These are phyloP conservation scores for Bipolaris sorokiniana DNA, from an alignment of 2,329 filamentous ascomycete species.

Conservation along the genomic window DNA sequence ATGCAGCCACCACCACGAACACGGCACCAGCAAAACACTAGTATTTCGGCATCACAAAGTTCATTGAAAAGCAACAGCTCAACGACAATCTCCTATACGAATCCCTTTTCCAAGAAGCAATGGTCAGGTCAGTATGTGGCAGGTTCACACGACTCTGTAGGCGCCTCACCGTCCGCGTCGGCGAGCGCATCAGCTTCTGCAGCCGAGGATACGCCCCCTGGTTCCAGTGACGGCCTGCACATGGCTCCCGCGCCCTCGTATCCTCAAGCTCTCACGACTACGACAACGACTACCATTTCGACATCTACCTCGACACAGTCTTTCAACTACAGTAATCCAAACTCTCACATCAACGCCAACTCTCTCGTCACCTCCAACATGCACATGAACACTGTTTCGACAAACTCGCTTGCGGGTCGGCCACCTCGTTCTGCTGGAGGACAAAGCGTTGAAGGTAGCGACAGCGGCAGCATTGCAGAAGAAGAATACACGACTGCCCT, in stretches of 20 bases:
- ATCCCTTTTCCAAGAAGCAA: constrained; percentile 33
- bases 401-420: constrained; percentile 27
- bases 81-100: constrained; percentile 28
- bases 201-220: constrained; percentile 46
- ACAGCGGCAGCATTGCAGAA: constrained; percentile 44
- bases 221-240: constrained; percentile 45
- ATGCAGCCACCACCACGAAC: constrained; percentile 41
- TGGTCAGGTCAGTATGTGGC: constrained; percentile 32
- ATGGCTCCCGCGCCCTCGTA: constrained; percentile 43
- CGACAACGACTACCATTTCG: constrained; percentile 27
- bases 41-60: constrained; percentile 43
- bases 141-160: constrained; percentile 34
- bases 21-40: constrained; percentile 41
- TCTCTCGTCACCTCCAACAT: background rate
- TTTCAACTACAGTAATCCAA: constrained; percentile 32
- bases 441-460: constrained; percentile 42
- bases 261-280: constrained; percentile 36
- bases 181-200: constrained; percentile 42
- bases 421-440: constrained; percentile 37
- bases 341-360: constrained; percentile 37
- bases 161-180: constrained; percentile 37
- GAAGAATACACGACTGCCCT: constrained; percentile 49
- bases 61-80: constrained; percentile 41
- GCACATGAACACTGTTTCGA: constrained; percentile 17
- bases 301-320: constrained; percentile 16